Base-by-base conservation (phyloP, 2,329 filamentous ascomycete genomes). In the Cercospora janseana region DNA sequence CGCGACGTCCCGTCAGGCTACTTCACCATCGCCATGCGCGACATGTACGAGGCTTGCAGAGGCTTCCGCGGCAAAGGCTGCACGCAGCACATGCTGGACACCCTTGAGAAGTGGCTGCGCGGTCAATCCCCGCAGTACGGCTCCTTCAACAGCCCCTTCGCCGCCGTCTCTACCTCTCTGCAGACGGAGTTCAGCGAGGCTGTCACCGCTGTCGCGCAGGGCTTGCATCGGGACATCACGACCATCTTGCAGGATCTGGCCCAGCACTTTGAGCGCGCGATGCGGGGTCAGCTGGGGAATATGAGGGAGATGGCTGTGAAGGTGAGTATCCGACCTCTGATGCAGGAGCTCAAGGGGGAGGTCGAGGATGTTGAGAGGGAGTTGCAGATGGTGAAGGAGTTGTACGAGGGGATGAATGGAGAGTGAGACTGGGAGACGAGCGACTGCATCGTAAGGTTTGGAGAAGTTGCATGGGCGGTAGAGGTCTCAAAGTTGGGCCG, bases 41-140 rank as follows among this genome's bases (percentile, higher is more conserved):
- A n/a, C 13, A 49, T 54, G 29, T 64, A 64, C 52, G 44, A 58
- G 4, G 31, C 20, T 3, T 59, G 58, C 57, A 51, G 45, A 5
- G 18, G 13, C 6, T 12, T 23, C 5, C 16, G 6, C 6, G 51
- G 51, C n/a, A 24, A 37, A 1, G 58, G 57, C 18, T 41, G 18
- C 6, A 52, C 38, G n/a, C 6, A 3, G 10, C 43, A 24, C 23
- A 45, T 45, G 45, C 38, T 49, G 8, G n/a, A 10, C 5, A 29
- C 26, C 1, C 10, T 50, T 2, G 16, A 26, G 10, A 1, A 24
- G 1, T 42, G 32, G 26, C 34, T 52, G 1, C 6, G 2, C 2
- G 42, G 42, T 8, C 18, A 6, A 9, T 13, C 18, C 1, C 28
- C 41, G 5, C 37, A 32, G 12, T 20, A 31, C 26, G 15, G 37